Conservation (phyloP, 2,329 filamentous ascomycete species). For the Scedosporium aurantiacum region DNA sequence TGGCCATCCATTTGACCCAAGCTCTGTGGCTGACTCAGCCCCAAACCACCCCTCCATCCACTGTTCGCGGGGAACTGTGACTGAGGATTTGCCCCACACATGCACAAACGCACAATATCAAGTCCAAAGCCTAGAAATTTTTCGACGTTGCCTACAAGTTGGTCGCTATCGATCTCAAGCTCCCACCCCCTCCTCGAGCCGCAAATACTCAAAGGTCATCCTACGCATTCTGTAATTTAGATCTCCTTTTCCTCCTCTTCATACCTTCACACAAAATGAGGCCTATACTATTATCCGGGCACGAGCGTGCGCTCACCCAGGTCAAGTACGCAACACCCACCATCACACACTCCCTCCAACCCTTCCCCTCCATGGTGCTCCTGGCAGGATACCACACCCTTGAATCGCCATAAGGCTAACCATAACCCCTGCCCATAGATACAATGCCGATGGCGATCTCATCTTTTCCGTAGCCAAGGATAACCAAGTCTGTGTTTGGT, state of each 20-base stretch:
- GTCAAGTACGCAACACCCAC: slow-evolving; percentile 53
- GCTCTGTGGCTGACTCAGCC: slow-evolving; percentile 4
- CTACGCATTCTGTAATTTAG: not conserved
- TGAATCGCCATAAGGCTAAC: not conserved
- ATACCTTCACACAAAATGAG: slow-evolving; percentile 57
- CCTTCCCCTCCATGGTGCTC: not conserved
- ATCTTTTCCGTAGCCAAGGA: slow-evolving; percentile 95
- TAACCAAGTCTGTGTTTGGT: slow-evolving; percentile 95
- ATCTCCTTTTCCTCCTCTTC: slow-evolving; percentile 1
- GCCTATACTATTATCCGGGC: slow-evolving; percentile 89
- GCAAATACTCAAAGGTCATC: slow-evolving; percentile 7
- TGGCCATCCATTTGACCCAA: too few species aligned
- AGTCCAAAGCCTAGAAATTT: slow-evolving; percentile 10
- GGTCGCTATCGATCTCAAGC: slow-evolving; percentile 2
- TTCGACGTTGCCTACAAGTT: slow-evolving; percentile 8
- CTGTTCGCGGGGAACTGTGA: not conserved
- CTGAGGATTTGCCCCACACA: slow-evolving; percentile 5
- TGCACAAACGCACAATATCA: slow-evolving; percentile 11
- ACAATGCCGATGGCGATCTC: slow-evolving; percentile 90
- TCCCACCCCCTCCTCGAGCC: slow-evolving; percentile 9
- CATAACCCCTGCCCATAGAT: slow-evolving; percentile 37
- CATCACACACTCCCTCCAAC: slow-evolving; percentile 11
- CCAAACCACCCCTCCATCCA: not conserved
- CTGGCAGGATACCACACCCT: not conserved
- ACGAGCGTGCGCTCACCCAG: slow-evolving; percentile 93